These are phyloP conservation scores for Xylariomycetidae sp. DNA, from an alignment of 2,329 filamentous ascomycete species.

Conservation along the genomic window DNA sequence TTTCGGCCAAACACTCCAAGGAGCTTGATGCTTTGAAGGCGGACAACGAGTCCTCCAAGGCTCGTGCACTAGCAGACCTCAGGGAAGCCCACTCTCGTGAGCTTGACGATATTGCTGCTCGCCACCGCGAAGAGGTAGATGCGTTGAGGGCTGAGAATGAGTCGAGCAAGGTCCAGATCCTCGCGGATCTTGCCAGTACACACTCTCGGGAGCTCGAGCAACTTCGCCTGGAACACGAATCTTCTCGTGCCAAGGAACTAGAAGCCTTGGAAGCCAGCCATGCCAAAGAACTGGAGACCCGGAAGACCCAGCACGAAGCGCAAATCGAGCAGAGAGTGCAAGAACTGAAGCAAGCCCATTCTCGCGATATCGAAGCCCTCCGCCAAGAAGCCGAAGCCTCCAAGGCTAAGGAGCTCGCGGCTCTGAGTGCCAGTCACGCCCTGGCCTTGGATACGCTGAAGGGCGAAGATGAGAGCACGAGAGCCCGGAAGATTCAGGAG, in stretches of 20 bases:
- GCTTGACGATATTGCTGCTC: constrained; percentile 9
- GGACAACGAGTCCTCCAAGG: constrained; percentile 17
- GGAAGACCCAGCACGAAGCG: constrained; percentile 11
- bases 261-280: constrained; percentile 12
- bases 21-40: constrained; percentile 18
- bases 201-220: constrained; percentile 8
- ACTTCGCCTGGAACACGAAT: constrained; percentile 13
- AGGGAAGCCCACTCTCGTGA: constrained; percentile 14
- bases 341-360: constrained; percentile 12
- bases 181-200: constrained; percentile 7
- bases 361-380: constrained; percentile 13
- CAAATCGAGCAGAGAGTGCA: constrained; percentile 10
- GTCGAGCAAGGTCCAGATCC: constrained; percentile 5
- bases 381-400: constrained; percentile 11
- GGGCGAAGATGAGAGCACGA: constrained; percentile 13
- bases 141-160: constrained; percentile 5
- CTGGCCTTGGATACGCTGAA: constrained; percentile 15
- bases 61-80: constrained; percentile 11
- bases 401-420: constrained; percentile 13
- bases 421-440: constrained; percentile 12
- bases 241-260: constrained; percentile 17
- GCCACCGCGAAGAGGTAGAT: constrained; percentile 6
- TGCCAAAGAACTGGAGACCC: constrained; percentile 8
- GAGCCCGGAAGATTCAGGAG: constrained; percentile 16
- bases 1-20: constrained; percentile 16